These are phyloP conservation scores for Phytopythium boreale DNA, from an alignment of 352 stramenopile genomes.

Conservation along the genomic window DNA sequence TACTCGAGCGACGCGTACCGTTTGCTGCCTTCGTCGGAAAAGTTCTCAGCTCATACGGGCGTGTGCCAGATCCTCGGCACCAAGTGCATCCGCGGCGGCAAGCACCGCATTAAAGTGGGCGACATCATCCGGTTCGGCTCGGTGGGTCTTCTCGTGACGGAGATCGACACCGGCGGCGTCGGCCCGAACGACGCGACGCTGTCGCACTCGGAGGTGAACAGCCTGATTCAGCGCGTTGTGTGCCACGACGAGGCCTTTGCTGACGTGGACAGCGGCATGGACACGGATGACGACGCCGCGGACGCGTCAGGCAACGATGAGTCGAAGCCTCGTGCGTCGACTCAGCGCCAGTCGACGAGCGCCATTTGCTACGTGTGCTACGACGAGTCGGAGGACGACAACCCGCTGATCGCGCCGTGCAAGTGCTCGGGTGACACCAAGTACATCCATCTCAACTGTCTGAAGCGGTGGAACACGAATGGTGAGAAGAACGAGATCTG, in stretches of 20 bases:
- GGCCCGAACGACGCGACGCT: conserved; percentile 73
- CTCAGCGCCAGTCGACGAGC: conserved; percentile 71
- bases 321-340: conserved; percentile 66
- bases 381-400: conserved; percentile 81
- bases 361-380: conserved; percentile 89
- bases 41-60: conserved; percentile 84
- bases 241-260: conserved; percentile 77
- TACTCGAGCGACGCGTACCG: conserved; percentile 86
- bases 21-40: conserved; percentile 79
- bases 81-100: conserved; percentile 81
- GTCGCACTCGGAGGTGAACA: conserved; percentile 71
- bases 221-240: conserved; percentile 77
- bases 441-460: conserved; percentile 95
- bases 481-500: conserved; percentile 89
- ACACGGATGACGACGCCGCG: conserved; percentile 84
- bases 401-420: conserved; percentile 93
- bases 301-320: conserved; percentile 84
- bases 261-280: conserved; percentile 79
- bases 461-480: conserved; percentile 94
- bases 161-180: conserved; percentile 75
- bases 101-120: conserved; percentile 77
- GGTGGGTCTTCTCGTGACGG: conserved; percentile 76
- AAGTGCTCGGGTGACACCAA: conserved; percentile 95
- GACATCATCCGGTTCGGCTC: conserved; percentile 87
- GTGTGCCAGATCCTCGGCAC: conserved; percentile 87